Base-by-base conservation (phyloP, 129 eudicot genomes). In the Cynara cardunculus region DNA sequence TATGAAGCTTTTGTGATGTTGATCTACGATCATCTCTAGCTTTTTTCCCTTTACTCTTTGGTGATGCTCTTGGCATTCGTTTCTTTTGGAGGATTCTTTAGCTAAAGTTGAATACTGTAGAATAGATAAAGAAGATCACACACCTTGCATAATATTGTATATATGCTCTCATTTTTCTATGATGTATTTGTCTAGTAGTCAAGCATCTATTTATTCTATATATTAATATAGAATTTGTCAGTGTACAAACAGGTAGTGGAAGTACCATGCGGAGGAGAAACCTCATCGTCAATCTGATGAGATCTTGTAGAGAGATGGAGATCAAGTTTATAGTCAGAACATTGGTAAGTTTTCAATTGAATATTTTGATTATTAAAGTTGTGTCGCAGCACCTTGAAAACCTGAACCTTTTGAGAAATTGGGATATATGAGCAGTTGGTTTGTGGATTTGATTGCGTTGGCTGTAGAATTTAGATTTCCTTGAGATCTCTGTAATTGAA, bases 251-350 rank as follows among this genome's bases (percentile, higher is more conserved):
- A 84, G 99, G 99, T 87, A 87, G 72, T 62, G 91, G 95, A 84
- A 95, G 97, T 87, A 88, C 88, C 28, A 26, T 27, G 62, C 83
- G 93, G 73, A 95, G 89, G 90, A 92, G 87, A 87, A 86, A 83
- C 86, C 91, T 95, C 72, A 90, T 95, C 81, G 90, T 92, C 75
- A 85, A 87, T 89, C 92, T 95, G 75, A 83, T 95, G 97, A 82
- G 99, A 79, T 86, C 97, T 25, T 95, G 99, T 86, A 82, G 97
- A 85, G 99, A 95, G 84, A 90, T 87, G 89, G 99, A 95, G 85
- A 95, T 95, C 86, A 95, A 95, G 83, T 95, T 89, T 84, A 79
- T 95, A 75, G 99, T 95, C 78, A 90, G 99, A 86, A 95, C 97
- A 66, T 82, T 95, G 94, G 99, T 92, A 84, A 80, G 88, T 76